These are phyloP conservation scores for Lyophyllum shimeji DNA, from an alignment of 768 basidiomycete genomes.

Conservation along the genomic window DNA sequence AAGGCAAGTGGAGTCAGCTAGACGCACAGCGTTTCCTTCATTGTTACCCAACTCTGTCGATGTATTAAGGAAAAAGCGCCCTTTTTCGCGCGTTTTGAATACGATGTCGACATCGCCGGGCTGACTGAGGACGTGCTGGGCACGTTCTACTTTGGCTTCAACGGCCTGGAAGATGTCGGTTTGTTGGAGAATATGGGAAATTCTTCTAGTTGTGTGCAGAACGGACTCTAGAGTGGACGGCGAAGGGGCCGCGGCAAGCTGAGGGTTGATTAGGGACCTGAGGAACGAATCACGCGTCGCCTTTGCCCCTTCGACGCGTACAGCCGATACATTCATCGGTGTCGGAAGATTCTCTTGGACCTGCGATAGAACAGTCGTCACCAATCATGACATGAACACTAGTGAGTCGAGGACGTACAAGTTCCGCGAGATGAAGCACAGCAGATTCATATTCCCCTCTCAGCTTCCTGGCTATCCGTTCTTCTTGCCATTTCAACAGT, in stretches of 20 bases:
- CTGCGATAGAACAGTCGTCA: constrained; percentile 31
- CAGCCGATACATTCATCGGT: constrained; percentile 67
- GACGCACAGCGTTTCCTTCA: constrained; percentile 88
- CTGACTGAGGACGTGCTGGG: constrained; percentile 51
- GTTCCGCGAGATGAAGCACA: constrained; percentile 56
- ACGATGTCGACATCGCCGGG: constrained; percentile 76
- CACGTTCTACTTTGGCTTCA: constrained; percentile 60
- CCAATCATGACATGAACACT: too few species aligned
- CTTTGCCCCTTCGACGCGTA: constrained; percentile 78
- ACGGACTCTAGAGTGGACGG: constrained; percentile 57
- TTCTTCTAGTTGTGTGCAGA: constrained; percentile 64
- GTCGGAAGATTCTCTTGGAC: constrained; percentile 66
- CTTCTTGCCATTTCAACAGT: constrained; percentile 69
- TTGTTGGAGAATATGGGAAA: constrained; percentile 64
- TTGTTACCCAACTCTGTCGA: constrained; percentile 92
- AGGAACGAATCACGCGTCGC: constrained; percentile 82
- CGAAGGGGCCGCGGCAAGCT: constrained; percentile 31
- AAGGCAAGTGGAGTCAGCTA: neutral
- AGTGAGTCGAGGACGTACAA: constrained; percentile 19
- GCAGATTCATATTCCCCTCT: constrained; percentile 78
- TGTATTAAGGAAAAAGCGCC: constrained; percentile 75
- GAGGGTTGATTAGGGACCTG: constrained; percentile 70
- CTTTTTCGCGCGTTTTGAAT: constrained; percentile 73
- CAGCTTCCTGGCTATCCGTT: constrained; percentile 66
- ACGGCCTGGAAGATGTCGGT: constrained; percentile 79